phyloP scores from a whole-genome alignment of 371 early-diverging fungal genomes.

The Mucor indicus region DNA sequence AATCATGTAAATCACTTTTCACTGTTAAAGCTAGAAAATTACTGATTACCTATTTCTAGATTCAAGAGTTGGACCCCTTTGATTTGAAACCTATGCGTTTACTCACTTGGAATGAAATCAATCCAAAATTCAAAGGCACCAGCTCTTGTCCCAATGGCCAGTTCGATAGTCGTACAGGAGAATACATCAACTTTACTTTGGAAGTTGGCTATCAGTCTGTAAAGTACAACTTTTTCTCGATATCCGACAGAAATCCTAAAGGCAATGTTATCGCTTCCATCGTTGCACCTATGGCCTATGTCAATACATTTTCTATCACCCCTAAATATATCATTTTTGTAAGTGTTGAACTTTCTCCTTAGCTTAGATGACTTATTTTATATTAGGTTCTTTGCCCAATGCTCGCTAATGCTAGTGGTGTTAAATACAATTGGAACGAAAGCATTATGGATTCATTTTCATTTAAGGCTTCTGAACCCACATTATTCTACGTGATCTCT shows the following conservation, averaged over 20 bases:
- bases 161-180: conserved; percentile 64
- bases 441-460: conserved; percentile 65
- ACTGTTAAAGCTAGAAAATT: neutral
- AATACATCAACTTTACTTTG: conserved; percentile 70
- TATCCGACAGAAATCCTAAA: conserved; percentile 56
- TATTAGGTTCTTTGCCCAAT: conserved; percentile 48
- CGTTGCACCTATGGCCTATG: conserved; percentile 60
- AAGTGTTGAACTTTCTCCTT: neutral
- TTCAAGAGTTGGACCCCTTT: conserved; percentile 74
- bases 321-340: conserved; percentile 69
- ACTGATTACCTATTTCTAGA: conserved; percentile 13
- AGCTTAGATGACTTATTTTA: neutral
- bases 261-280: conserved; percentile 63
- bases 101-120: conserved; percentile 62
- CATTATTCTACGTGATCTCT: conserved; percentile 67
- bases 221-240: conserved; percentile 62
- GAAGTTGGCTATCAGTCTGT: conserved; percentile 67
- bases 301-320: conserved; percentile 73
- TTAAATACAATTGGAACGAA: conserved; percentile 66
- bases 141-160: conserved; percentile 71
- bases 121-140: conserved; percentile 67
- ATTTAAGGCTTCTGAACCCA: conserved; percentile 53
- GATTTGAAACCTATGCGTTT: conserved; percentile 67
- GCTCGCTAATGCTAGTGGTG: conserved; percentile 51
- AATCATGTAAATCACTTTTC: conserved; percentile 42